Percentiles rank a stretch among this genome's conserved stretches.
Evolutionary conservation across 371 early-diverging fungal species (phyloP).

Genomic region (Rhizomucor pusillus): DNA sequence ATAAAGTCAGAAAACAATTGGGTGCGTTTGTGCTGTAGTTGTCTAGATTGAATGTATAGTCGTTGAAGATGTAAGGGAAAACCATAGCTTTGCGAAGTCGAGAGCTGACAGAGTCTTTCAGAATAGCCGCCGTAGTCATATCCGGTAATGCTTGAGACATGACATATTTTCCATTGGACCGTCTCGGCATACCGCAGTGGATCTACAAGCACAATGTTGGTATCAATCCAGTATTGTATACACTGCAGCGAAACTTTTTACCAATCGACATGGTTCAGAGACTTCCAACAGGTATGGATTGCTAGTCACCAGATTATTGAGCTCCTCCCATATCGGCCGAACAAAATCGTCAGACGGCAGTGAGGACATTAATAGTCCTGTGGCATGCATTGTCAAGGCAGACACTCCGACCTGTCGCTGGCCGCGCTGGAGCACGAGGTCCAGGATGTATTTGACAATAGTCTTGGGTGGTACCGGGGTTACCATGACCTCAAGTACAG

Average conservation of each 20-base stretch:
- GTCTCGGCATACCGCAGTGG: constrained; percentile 44
- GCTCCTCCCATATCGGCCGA: constrained; percentile 41
- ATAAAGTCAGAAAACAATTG: constrained; percentile 61
- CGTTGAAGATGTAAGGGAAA: constrained; percentile 54
- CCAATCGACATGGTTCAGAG: constrained; percentile 52
- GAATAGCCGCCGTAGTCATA: constrained; percentile 28
- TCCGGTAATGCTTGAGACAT: constrained; percentile 40
- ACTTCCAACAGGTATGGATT: constrained; percentile 45
- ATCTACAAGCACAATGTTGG: constrained; percentile 21
- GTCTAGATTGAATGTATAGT: constrained; percentile 60
- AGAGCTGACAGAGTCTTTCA: constrained; percentile 37
- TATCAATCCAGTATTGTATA: too few species aligned
- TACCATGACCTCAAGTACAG: constrained; percentile 66
- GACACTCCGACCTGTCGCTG: constrained; percentile 46
- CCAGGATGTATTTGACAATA: constrained; percentile 41
- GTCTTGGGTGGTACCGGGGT: constrained; percentile 45
- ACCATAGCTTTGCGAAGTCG: constrained; percentile 49
- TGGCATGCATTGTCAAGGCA: constrained; percentile 44
- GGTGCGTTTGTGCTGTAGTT: constrained; percentile 61
- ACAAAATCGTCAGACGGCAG: constrained; percentile 44
- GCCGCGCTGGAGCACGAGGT: constrained; percentile 43
- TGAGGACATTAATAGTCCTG: constrained; percentile 42
- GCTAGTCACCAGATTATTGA: constrained; percentile 35
- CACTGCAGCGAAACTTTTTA: too few species aligned
- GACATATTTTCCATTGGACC: constrained; percentile 33